Evolutionary conservation across 345 rosid species (phyloP).

Genomic region (Microcos paniculata): DNA sequence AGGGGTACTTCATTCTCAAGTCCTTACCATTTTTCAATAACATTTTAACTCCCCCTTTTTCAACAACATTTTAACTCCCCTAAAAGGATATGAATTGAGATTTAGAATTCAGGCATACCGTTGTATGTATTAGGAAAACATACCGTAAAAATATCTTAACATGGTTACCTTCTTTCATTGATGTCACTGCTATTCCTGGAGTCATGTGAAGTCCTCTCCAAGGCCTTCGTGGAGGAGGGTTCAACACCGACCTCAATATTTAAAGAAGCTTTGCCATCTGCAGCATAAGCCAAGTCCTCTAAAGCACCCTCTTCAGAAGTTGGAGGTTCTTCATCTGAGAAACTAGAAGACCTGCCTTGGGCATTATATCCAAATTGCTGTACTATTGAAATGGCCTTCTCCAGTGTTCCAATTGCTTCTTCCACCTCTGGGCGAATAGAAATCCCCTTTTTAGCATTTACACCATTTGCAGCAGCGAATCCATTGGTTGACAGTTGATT

Average conservation of each 20-base stretch:
- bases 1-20: not conserved
- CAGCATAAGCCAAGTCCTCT: conserved; percentile 21
- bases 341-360: conserved; percentile 24
- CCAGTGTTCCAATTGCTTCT: conserved; percentile 73
- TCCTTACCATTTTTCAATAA: not conserved
- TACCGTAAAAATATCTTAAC: not conserved
- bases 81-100: not conserved
- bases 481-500: conserved; percentile 11
- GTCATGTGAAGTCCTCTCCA: conserved; percentile 37
- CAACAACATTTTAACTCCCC: too few relatives aligned
- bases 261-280: conserved; percentile 25
- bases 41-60: too few relatives aligned
- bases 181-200: conserved; percentile 31
- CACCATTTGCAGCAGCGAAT: conserved; percentile 12
- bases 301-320: conserved; percentile 18
- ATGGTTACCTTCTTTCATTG: conserved; percentile 37
- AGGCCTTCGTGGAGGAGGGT: conserved; percentile 23
- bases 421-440: conserved; percentile 62
- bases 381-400: conserved; percentile 59
- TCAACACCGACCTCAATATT: conserved; percentile 29
- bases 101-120: not conserved
- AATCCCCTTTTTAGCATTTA: conserved; percentile 33
- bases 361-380: conserved; percentile 38
- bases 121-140: not conserved
- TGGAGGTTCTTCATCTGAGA: conserved; percentile 35